Conservation (phyloP, 2,329 filamentous ascomycete genomes). For the Fulvia fulva region DNA sequence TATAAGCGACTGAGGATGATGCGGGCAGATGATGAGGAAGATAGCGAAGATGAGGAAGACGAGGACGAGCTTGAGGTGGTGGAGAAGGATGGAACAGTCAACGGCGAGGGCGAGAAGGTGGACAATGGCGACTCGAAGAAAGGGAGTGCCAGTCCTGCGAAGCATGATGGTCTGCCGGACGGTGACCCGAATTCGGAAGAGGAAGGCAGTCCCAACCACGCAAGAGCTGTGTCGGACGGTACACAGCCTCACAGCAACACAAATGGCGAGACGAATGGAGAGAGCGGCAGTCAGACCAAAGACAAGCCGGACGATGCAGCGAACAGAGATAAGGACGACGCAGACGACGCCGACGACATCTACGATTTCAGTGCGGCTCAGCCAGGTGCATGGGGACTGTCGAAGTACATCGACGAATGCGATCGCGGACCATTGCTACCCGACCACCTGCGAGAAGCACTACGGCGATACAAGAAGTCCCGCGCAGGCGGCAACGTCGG, state of each 20-base stretch:
- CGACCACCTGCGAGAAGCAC: constrained; percentile 70
- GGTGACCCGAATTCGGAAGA: constrained; percentile 62
- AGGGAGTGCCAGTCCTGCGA: neutral
- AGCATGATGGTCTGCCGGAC: constrained; percentile 52
- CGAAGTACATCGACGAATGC: constrained; percentile 29
- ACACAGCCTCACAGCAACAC: constrained; percentile 4
- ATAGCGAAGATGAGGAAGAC: constrained; percentile 32
- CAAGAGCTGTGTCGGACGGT: constrained; percentile 1
- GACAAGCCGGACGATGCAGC: neutral
- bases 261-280: constrained; percentile 11
- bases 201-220: constrained; percentile 45
- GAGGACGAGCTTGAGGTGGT: constrained; percentile 6
- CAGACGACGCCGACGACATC: constrained; percentile 3
- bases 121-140: constrained; percentile 2
- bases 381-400: constrained; percentile 27
- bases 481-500: constrained; percentile 59
- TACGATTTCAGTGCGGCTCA: constrained; percentile 18
- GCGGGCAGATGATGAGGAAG: constrained; percentile 20
- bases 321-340: constrained; percentile 2
- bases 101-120: constrained; percentile 8
- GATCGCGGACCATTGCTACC: constrained; percentile 61
- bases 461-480: constrained; percentile 62
- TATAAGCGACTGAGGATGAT: constrained; percentile 25
- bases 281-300: neutral
- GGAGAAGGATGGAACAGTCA: neutral